Evolutionary conservation across 768 basidiomycete genomes (phyloP).

Genomic region (Podaxis sp.): DNA sequence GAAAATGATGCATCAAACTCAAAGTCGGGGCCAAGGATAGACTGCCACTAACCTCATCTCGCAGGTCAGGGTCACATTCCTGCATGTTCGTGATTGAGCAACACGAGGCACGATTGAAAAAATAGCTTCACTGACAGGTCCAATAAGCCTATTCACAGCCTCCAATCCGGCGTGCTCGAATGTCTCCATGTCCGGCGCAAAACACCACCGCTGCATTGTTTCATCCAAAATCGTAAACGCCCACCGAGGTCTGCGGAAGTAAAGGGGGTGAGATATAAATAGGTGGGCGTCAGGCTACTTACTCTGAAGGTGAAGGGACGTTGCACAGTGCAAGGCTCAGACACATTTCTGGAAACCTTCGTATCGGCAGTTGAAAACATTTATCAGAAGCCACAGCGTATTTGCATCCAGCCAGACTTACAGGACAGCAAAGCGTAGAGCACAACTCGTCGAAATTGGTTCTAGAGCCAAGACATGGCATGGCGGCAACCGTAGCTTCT

Average conservation of each 20-base stretch:
- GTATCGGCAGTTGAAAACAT: neutral
- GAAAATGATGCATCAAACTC: constrained; percentile 1
- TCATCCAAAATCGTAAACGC: constrained; percentile 64
- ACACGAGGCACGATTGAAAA: neutral
- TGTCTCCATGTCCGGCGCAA: constrained; percentile 61
- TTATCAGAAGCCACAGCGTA: neutral
- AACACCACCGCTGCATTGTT: constrained; percentile 59
- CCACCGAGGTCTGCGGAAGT: constrained; percentile 26
- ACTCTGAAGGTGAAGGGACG: constrained; percentile 68
- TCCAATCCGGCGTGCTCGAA: constrained; percentile 68
- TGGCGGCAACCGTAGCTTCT: constrained; percentile 65
- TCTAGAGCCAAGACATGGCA: constrained; percentile 75
- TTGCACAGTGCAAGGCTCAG: constrained; percentile 68
- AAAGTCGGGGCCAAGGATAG: neutral
- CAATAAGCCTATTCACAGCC: constrained; percentile 51
- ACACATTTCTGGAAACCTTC: constrained; percentile 71
- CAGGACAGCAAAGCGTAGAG: constrained; percentile 65
- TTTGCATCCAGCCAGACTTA: constrained; percentile 33
- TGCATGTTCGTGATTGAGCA: constrained; percentile 20
- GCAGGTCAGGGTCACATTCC: constrained; percentile 54
- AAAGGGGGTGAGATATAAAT: neutral
- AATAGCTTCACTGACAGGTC: constrained; percentile 41
- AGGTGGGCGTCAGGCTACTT: constrained; percentile 22
- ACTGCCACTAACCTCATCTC: constrained; percentile 56
- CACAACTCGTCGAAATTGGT: constrained; percentile 51